phyloP scores from a whole-genome alignment of 768 basidiomycete genomes.

The Mycena crocata region DNA sequence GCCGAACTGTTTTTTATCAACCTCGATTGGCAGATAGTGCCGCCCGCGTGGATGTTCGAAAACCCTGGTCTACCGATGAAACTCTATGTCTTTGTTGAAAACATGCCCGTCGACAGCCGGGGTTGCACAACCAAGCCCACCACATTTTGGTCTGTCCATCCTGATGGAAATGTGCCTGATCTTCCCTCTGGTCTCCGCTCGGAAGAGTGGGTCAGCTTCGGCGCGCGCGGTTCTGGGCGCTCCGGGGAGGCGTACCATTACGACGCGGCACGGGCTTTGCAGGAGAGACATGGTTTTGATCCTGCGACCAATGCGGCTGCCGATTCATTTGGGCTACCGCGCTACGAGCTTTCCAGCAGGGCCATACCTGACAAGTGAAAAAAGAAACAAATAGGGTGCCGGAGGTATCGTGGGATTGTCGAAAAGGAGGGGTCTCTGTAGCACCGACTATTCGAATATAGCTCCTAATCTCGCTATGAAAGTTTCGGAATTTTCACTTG shows the following conservation, averaged over 20 bases:
- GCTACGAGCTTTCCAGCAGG: background rate
- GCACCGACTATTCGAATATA: no score
- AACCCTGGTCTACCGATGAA: background rate
- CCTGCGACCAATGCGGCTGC: background rate
- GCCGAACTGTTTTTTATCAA: slow-evolving; percentile 18
- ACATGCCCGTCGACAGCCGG: background rate
- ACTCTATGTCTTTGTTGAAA: slow-evolving; percentile 6
- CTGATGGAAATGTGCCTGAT: background rate
- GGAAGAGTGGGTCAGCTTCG: slow-evolving; percentile 7
- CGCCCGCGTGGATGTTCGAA: background rate
- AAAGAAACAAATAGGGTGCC: no score
- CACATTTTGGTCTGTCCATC: background rate
- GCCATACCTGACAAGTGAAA: background rate
- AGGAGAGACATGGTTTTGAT: background rate
- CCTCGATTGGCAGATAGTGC: slow-evolving; percentile 2
- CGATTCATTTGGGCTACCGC: background rate
- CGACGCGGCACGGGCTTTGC: background rate
- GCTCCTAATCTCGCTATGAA: no score
- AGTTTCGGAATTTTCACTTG: no score
- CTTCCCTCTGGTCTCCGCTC: background rate
- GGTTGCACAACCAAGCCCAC: slow-evolving; percentile 1
- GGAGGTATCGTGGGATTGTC: no score
- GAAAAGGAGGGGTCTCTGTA: no score
- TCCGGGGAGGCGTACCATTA: slow-evolving; percentile 13
- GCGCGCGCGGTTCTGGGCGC: slow-evolving; percentile 8